These are phyloP conservation scores for Cyphellophora attinorum DNA, from an alignment of 2,329 filamentous ascomycete genomes.

Conservation along the genomic window DNA sequence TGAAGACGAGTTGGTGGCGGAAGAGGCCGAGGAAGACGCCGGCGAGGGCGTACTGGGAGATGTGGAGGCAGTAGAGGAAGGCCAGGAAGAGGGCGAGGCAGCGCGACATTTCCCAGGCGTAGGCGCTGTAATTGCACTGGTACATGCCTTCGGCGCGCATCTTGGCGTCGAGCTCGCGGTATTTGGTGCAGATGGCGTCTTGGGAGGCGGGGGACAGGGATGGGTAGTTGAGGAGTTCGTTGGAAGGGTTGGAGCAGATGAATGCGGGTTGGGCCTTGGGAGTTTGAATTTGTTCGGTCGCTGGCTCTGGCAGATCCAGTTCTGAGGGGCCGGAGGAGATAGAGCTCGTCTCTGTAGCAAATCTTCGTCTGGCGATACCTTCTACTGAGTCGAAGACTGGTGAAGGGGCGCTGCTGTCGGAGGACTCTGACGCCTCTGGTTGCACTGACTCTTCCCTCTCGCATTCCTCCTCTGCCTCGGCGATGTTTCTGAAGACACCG, in stretches of 20 bases:
- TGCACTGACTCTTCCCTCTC: conserved; percentile 13
- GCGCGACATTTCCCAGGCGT: conserved; percentile 62
- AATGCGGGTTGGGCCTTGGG: conserved; percentile 23
- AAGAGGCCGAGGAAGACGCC: conserved; percentile 68
- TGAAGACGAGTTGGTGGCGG: conserved; percentile 94
- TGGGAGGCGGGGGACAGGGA: conserved; percentile 65
- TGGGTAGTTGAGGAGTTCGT: conserved; percentile 55
- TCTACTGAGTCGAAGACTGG: conserved; percentile 60
- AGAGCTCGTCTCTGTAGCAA: conserved; percentile 7
- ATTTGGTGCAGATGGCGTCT: conserved; percentile 65
- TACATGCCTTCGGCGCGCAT: conserved; percentile 70
- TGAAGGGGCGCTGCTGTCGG: conserved; percentile 38
- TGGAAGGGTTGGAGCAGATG: conserved; percentile 5
- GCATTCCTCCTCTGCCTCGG: conserved; percentile 27
- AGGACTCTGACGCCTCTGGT: conserved; percentile 8
- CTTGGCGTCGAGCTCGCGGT: conserved; percentile 64
- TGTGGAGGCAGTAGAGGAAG: conserved; percentile 51
- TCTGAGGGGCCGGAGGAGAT: conserved; percentile 51
- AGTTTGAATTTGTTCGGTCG: conserved; percentile 4
- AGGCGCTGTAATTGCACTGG: conserved; percentile 72
- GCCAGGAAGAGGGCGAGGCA: conserved; percentile 59
- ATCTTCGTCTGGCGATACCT: background rate
- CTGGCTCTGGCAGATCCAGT: conserved; percentile 27
- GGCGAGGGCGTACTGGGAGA: conserved; percentile 59
- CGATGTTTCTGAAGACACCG: conserved; percentile 52